phyloP scores from a whole-genome alignment of 2,329 filamentous ascomycete genomes.

The Sclerotinia spermophila region DNA sequence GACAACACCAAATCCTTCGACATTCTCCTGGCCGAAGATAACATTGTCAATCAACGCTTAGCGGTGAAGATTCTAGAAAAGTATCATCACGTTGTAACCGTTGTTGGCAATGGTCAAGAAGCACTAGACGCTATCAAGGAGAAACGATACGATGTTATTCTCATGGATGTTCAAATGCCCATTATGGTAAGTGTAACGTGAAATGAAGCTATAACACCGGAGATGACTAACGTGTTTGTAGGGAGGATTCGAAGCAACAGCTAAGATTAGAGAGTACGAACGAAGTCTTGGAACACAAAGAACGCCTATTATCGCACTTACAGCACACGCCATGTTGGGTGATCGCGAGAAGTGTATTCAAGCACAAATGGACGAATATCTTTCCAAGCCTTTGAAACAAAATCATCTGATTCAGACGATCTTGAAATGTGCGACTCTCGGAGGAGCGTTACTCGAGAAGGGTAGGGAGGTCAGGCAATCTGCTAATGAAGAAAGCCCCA shows the following conservation, averaged over 20 bases:
- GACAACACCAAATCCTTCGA: conserved; percentile 96
- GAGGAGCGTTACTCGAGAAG: conserved; percentile 76
- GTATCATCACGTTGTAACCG: conserved; percentile 87
- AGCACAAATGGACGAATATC: conserved; percentile 98
- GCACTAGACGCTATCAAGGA: conserved; percentile 89
- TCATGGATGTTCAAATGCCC: conserved; percentile 99
- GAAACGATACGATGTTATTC: conserved; percentile 90
- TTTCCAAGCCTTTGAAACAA: conserved; percentile 94
- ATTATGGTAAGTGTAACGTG: conserved; percentile 71
- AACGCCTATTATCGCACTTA: conserved; percentile 94
- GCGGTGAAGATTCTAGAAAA: conserved; percentile 97
- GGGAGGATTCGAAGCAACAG: conserved; percentile 96
- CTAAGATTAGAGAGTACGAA: conserved; percentile 94
- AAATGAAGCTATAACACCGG: not conserved
- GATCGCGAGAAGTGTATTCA: conserved; percentile 98
- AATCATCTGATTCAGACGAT: conserved; percentile 98
- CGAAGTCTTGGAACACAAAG: conserved; percentile 72
- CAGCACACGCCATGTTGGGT: conserved; percentile 97
- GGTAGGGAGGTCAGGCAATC: conserved; percentile 54
- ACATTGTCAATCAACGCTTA: conserved; percentile 92
- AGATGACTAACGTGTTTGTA: conserved; percentile 43
- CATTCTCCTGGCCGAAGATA: conserved; percentile 93
- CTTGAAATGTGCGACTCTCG: conserved; percentile 90
- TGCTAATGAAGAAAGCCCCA: conserved; percentile 33
- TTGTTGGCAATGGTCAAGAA: conserved; percentile 92